Conservation (phyloP, 495 filamentous ascomycete genomes). For the Trichoderma asperelloides region DNA sequence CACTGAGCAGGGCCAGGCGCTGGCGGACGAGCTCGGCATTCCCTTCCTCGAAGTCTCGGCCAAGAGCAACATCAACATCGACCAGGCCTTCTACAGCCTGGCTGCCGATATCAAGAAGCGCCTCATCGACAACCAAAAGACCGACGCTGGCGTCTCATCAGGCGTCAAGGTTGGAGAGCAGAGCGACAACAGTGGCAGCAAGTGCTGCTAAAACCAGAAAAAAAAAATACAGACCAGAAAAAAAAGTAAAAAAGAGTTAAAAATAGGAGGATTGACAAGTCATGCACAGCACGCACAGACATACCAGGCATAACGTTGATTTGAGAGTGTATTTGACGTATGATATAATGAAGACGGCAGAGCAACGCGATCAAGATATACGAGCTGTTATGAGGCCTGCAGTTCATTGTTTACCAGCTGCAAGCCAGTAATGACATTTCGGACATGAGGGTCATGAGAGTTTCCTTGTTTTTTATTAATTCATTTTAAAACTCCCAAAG, state of each 20-base stretch:
- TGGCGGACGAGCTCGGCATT: conserved; percentile 94
- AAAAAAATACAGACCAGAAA: not conserved
- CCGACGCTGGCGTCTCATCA: conserved; percentile 53
- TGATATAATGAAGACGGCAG: conserved; percentile 9
- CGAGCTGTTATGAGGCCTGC: conserved; percentile 6
- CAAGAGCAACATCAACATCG: conserved; percentile 98
- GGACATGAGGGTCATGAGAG: conserved; percentile 6
- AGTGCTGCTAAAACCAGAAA: conserved; percentile 79
- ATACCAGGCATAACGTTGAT: conserved; percentile 9
- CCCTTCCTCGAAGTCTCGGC: conserved; percentile 98
- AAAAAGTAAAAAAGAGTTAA: no score
- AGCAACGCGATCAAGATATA: conserved; percentile 15
- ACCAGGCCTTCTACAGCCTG: conserved; percentile 95
- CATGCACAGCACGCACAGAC: not conserved
- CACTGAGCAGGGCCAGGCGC: conserved; percentile 83
- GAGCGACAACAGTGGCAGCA: conserved; percentile 56
- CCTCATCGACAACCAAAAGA: conserved; percentile 77
- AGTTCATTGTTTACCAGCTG: not conserved
- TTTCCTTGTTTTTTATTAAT: not conserved
- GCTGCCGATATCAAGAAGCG: conserved; percentile 97
- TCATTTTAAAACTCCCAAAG: not conserved
- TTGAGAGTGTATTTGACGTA: conserved; percentile 8
- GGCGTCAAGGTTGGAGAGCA: conserved; percentile 65
- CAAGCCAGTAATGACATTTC: conserved; percentile 7
- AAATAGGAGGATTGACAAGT: not conserved